Evolutionary conservation across 2,329 filamentous ascomycete species (phyloP).

Genomic region (Fusarium sacchari): DNA sequence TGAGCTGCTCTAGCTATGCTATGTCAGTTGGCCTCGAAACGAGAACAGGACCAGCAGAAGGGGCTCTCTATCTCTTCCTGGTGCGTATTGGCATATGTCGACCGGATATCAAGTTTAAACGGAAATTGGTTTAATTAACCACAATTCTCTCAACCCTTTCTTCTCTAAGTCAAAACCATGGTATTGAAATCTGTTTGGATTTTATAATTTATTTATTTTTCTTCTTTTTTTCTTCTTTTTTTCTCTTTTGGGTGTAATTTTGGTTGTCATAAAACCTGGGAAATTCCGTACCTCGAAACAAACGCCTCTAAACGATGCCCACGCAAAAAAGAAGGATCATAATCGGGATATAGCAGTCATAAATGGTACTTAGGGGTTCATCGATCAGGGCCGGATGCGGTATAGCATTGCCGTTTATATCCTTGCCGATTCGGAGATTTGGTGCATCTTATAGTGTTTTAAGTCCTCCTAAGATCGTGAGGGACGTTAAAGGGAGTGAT

Average conservation of each 20-base stretch:
- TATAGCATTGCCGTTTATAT: conserved; percentile 14
- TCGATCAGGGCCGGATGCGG: not conserved
- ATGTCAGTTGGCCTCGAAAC: not conserved
- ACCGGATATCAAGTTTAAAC: conserved; percentile 23
- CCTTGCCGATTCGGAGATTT: not conserved
- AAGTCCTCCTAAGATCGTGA: not conserved
- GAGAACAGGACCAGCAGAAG: not conserved
- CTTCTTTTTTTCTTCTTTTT: not conserved
- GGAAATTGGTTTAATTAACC: conserved; percentile 4
- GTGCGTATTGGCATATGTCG: conserved; percentile 2
- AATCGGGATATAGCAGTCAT: conserved; percentile 16
- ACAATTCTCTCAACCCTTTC: conserved; percentile 4
- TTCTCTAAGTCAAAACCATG: conserved; percentile 31
- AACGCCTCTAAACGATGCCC: conserved; percentile 43
- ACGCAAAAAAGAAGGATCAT: conserved; percentile 22
- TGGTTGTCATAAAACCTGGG: conserved; percentile 20
- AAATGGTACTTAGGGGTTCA: conserved; percentile 10
- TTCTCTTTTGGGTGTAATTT: not conserved
- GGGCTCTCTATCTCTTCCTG: conserved; percentile 1
- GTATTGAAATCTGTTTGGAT: not conserved
- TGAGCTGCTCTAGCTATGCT: conserved; percentile 13
- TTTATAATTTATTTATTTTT: not conserved
- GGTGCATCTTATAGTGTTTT: not conserved
- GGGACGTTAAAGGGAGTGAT: not conserved
- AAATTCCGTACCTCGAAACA: conserved; percentile 25